Evolutionary conservation across 2,329 filamentous ascomycete species (phyloP), one percentile per base, ranked within the genome.

Genomic region (Stenocarpella maydis): DNA sequence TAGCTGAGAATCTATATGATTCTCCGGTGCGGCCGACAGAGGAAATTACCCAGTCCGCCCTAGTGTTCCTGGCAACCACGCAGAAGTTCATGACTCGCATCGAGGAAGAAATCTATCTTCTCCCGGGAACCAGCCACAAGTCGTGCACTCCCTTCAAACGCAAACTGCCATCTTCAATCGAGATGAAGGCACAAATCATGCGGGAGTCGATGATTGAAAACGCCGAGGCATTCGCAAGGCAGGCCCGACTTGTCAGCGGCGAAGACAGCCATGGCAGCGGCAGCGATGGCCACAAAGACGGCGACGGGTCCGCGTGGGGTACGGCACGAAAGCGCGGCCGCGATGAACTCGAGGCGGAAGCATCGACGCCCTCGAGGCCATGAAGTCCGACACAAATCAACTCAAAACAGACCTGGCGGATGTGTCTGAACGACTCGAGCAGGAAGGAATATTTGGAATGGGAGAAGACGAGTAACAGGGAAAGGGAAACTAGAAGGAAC

Each of bases 181-280:
- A 1, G 6, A n/a, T 55, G n/a, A 37, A 7, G 52, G 1, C 2
- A 10, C 14, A 2, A 1, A 21, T 19, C 1, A 3, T 15, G 31
- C 3, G 0, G 1, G 2, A 4, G 3, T 54, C 28, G 52, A 2
- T 1, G 4, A 2, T 4, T 17, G 3, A 8, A 15, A n/a, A 28
- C 12, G 4, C 3, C 19, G 37, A 12, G 2, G 54, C 17, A 8
- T 61, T 61, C 26, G 7, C 21, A 10, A 21, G 0, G 41, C 43
- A 63, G 8, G 58, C 28, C 12, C 41, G 3, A 12, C 10, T 0
- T 1, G 26, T 3, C 12, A 5, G 45, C n/a, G n/a, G 12, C 15
- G 39, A 7, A 10, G n/a, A n/a, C n/a, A n/a, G n/a, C n/a, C n/a
- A n/a, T n/a, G n/a, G n/a, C n/a, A n/a, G n/a, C n/a, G 31, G 9